Percentiles rank a stretch among this genome's conserved stretches.
Evolutionary conservation across 805 yeast genomes (phyloP).

Genomic region (Candida orba): DNA sequence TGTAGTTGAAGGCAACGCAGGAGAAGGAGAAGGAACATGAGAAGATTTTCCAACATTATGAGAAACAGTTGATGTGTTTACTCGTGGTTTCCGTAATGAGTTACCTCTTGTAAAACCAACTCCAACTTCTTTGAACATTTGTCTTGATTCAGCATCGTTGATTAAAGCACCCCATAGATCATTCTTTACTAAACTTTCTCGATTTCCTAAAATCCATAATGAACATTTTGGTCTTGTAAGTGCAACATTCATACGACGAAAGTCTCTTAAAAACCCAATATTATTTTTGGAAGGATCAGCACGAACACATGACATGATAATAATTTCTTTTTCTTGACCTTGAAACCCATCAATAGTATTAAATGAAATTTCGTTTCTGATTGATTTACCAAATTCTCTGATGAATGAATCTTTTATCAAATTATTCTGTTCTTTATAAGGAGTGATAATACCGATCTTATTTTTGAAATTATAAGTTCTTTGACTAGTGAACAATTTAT

Average conservation of each 20-base stretch:
- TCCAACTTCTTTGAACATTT: constrained; percentile 12
- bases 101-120: constrained; percentile 14
- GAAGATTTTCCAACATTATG: too few species aligned
- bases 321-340: constrained; percentile 94
- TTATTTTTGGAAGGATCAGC: constrained; percentile 53
- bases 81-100: not conserved
- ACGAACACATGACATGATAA: constrained; percentile 91
- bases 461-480: constrained; percentile 52
- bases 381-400: constrained; percentile 52
- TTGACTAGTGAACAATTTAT: constrained; percentile 40
- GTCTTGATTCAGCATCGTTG: constrained; percentile 52
- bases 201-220: constrained; percentile 86
- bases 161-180: constrained; percentile 69
- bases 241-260: constrained; percentile 95
- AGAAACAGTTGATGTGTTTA: not conserved
- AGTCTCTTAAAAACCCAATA: constrained; percentile 87
- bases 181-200: constrained; percentile 54
- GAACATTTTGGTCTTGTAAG: constrained; percentile 89
- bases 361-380: constrained; percentile 68
- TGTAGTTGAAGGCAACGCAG: too few species aligned
- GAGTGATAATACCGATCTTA: constrained; percentile 85
- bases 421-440: constrained; percentile 82
- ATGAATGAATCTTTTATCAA: constrained; percentile 51
- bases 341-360: constrained; percentile 97
- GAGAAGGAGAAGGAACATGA: too few species aligned